Conservation (phyloP, 1,284 basidiomycete species). For the Stereum hirsutum region DNA sequence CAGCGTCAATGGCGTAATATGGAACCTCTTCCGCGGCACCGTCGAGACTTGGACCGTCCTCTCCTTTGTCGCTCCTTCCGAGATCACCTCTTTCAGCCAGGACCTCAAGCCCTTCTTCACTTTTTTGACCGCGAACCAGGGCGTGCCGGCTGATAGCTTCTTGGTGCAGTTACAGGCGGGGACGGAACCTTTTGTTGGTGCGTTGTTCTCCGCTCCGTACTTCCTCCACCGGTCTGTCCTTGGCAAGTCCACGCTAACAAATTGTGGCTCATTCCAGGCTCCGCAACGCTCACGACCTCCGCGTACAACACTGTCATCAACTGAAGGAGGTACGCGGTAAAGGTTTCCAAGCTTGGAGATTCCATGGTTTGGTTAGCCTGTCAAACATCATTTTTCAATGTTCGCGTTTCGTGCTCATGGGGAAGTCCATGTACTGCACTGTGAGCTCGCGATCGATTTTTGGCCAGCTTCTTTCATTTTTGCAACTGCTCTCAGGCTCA, state of each 20-base stretch:
- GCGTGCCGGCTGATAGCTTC: neutral
- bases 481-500: too few relatives aligned
- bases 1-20: neutral
- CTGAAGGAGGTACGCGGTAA: too few relatives aligned
- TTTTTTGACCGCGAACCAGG: neutral
- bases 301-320: neutral
- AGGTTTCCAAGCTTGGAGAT: too few relatives aligned
- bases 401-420: too few relatives aligned
- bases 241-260: neutral
- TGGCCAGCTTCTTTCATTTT: too few relatives aligned
- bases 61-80: neutral
- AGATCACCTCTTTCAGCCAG: neutral
- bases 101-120: neutral
- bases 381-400: too few relatives aligned
- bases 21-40: neutral
- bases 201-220: too few relatives aligned
- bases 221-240: too few relatives aligned
- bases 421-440: too few relatives aligned
- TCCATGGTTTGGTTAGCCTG: too few relatives aligned
- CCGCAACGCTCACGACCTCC: neutral
- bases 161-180: neutral
- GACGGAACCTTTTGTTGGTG: neutral
- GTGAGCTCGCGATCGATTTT: too few relatives aligned
- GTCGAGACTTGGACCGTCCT: neutral
- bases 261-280: neutral